These are phyloP conservation scores for Aspergillus pseudoterreus DNA, from an alignment of 2,329 filamentous ascomycete species.

Conservation along the genomic window DNA sequence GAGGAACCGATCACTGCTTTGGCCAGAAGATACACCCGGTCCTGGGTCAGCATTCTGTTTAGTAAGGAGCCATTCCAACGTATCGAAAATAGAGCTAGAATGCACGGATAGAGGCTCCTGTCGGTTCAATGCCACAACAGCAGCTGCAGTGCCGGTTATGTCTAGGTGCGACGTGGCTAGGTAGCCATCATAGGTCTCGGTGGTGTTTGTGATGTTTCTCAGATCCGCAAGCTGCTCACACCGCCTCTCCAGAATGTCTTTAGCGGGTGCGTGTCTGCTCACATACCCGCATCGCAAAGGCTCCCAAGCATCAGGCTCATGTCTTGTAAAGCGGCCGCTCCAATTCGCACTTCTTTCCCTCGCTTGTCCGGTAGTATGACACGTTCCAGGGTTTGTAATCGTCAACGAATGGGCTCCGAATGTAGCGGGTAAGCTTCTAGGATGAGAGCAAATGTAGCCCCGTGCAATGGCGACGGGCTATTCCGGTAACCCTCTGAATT, in stretches of 20 bases:
- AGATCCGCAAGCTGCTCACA: conserved; percentile 19
- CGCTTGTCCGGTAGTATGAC: conserved; percentile 21
- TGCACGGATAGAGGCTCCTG: conserved; percentile 11
- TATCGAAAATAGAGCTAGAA: conserved; percentile 8
- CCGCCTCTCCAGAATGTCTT: conserved; percentile 12
- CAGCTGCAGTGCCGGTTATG: conserved; percentile 31
- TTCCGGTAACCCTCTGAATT: conserved; percentile 28
- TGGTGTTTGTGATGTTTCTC: conserved; percentile 16
- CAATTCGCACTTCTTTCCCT: conserved; percentile 27
- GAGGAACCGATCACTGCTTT: conserved; percentile 28
- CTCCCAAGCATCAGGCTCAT: conserved; percentile 31
- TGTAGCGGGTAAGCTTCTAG: conserved; percentile 26
- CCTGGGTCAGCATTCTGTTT: conserved; percentile 39
- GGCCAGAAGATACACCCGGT: conserved; percentile 34
- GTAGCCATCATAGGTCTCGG: conserved; percentile 32
- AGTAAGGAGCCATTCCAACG: conserved; percentile 27
- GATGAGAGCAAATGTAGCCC: conserved; percentile 21
- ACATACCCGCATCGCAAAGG: conserved; percentile 19
- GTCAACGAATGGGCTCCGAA: conserved; percentile 15
- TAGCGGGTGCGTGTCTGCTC: neutral
- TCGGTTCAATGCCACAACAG: conserved; percentile 25
- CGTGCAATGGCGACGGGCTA: conserved; percentile 27
- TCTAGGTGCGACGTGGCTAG: conserved; percentile 31
- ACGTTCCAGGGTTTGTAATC: conserved; percentile 24
- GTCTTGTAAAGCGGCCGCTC: conserved; percentile 33